Evolutionary conservation across 2,329 filamentous ascomycete species (phyloP), one percentile per base, ranked within the genome.

Genomic region (Cryoendolithus antarcticus): DNA sequence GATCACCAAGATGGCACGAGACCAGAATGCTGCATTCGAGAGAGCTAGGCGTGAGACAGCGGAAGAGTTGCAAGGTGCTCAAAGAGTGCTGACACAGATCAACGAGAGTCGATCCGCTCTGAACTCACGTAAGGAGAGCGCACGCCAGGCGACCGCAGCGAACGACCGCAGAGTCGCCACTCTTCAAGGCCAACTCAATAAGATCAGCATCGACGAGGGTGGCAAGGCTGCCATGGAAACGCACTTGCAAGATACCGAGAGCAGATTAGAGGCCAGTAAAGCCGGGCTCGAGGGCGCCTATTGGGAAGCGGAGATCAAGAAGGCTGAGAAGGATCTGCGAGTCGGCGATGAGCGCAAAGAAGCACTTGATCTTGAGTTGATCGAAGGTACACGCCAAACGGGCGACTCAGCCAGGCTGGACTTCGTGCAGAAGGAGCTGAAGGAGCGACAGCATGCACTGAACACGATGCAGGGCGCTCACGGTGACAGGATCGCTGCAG

Each of bases 201-300:
- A 69, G n/a, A 80, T 98, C 40, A 73, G 82, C 29, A 72, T 88
- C 24, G 89, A 98, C 50, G 89, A 96, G 62, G 88, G 88, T 3
- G 75, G 75, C 27, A 84, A 85, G 57, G 82, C 82, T 19, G 69
- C 83, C 3, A 69, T 95, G 5, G 81, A 91, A 51, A 74, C 78
- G 10, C 79, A 81, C 38, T 73, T 83, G 35, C 73, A 76, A 30
- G 82, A 91, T 30, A 70, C 83, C 0, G 74, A 81, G 44, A 64
- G 66, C 11, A 73, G 71, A 28, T 67, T 93, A 10, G 62, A 71
- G 34, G 70, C 72, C 38, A 69, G 75, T 3, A 80, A 76, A 45
- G 65, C 73, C n/a, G 72, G 79, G 1, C 72, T 80, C 35, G 72
- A 76, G 29, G 63, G 63, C 11, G 72, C 77, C 8, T 72, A 76